Conservation (phyloP, 2,329 filamentous ascomycete species). For the Penicillium sp. region DNA sequence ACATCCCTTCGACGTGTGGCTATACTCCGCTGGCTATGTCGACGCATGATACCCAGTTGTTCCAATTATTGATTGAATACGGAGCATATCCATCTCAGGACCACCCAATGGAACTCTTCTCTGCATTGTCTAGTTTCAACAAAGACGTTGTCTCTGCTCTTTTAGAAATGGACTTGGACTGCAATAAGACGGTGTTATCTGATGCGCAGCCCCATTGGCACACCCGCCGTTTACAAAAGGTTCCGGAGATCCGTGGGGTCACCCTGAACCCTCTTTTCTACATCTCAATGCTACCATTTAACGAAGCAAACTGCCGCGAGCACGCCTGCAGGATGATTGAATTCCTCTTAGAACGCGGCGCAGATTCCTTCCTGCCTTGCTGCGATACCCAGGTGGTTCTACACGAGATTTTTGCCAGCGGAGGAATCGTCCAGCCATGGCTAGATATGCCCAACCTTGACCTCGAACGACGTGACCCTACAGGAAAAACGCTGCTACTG, state of each 20-base stretch:
- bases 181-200: slow-evolving; percentile 10
- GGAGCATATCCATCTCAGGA: slow-evolving; percentile 11
- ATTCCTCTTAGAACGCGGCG: slow-evolving; percentile 14
- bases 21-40: slow-evolving; percentile 14
- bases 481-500: slow-evolving; percentile 16
- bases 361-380: slow-evolving; percentile 14
- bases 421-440: slow-evolving; percentile 17
- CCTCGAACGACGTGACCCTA: slow-evolving; percentile 14
- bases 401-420: slow-evolving; percentile 10
- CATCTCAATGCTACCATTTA: slow-evolving; percentile 16
- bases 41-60: slow-evolving; percentile 8
- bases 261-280: slow-evolving; percentile 16
- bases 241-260: background rate
- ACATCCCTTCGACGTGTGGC: slow-evolving; percentile 15
- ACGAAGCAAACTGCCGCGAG: slow-evolving; percentile 14
- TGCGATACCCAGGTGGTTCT: slow-evolving; percentile 9
- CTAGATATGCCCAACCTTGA: slow-evolving; percentile 13
- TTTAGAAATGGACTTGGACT: slow-evolving; percentile 10
- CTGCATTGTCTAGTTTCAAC: slow-evolving; percentile 8
- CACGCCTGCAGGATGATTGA: slow-evolving; percentile 14
- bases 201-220: slow-evolving; percentile 14
- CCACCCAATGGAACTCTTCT: slow-evolving; percentile 17
- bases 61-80: slow-evolving; percentile 12
- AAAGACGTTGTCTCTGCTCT: slow-evolving; percentile 4
- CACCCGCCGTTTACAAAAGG: slow-evolving; percentile 1